A percentile compares a stretch with the other conserved stretches of the same genome.
Evolutionary conservation across 2,329 filamentous ascomycete genomes (phyloP).

Genomic region (Onygenales sp.): DNA sequence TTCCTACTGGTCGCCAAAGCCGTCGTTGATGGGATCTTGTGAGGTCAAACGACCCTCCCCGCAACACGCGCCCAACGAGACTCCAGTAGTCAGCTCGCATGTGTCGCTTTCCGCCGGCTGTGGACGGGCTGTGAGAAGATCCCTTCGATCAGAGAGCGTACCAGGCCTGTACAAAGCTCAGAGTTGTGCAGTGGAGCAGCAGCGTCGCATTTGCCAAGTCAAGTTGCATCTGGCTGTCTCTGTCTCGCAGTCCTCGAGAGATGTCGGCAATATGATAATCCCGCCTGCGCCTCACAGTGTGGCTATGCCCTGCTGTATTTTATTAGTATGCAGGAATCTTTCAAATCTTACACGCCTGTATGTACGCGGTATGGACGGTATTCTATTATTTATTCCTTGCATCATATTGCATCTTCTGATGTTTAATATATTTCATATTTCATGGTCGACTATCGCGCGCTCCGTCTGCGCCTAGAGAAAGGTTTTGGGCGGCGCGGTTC

Average conservation of each 20-base stretch:
- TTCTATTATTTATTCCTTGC: neutral
- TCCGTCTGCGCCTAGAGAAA: neutral
- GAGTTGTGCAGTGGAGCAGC: too few species aligned
- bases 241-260: neutral
- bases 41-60: neutral
- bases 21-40: neutral
- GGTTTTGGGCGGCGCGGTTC: too few species aligned
- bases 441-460: neutral
- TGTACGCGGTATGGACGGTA: neutral
- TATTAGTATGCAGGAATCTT: neutral
- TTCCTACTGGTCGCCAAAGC: neutral
- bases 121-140: neutral
- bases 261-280: neutral
- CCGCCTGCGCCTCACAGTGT: neutral
- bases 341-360: neutral
- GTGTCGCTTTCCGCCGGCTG: neutral
- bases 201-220: neutral
- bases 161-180: too few species aligned
- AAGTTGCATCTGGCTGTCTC: neutral
- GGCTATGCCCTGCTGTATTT: neutral
- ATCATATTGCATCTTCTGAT: too few species aligned
- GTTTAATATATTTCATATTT: neutral
- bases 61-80: neutral
- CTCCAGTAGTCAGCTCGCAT: neutral
- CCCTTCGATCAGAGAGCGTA: too few species aligned